Evolutionary conservation across 345 rosid genomes (phyloP).

Genomic region (Pistacia atlantica): DNA sequence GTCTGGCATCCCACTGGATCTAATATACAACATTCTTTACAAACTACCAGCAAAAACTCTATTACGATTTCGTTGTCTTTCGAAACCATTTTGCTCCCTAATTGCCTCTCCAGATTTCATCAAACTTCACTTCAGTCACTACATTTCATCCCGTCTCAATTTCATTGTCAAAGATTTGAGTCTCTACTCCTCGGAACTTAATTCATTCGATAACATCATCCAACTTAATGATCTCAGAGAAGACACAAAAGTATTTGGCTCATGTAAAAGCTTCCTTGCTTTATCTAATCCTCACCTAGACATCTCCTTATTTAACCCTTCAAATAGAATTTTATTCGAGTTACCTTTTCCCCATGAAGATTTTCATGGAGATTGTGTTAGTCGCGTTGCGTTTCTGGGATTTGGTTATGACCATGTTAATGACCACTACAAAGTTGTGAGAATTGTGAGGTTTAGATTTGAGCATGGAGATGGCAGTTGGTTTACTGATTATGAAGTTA

Average conservation of each 20-base stretch:
- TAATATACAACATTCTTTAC: too few species aligned
- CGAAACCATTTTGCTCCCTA: background rate
- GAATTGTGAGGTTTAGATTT: conserved; percentile 28
- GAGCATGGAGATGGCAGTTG: too few species aligned
- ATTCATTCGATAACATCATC: background rate
- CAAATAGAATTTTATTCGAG: too few species aligned
- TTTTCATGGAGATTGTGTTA: too few species aligned
- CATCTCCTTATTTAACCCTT: too few species aligned
- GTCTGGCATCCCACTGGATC: too few species aligned
- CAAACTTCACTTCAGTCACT: background rate
- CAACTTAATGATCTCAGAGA: background rate
- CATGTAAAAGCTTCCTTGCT: too few species aligned
- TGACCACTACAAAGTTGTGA: conserved; percentile 40
- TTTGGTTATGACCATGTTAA: conserved; percentile 38
- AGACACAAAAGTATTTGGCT: too few species aligned
- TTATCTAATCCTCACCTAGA: too few species aligned
- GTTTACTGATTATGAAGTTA: conserved; percentile 28
- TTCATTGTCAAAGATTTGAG: too few species aligned
- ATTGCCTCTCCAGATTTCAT: background rate
- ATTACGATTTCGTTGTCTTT: background rate
- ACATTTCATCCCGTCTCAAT: background rate
- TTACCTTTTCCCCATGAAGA: too few species aligned
- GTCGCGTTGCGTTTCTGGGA: conserved; percentile 37
- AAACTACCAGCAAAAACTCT: background rate
- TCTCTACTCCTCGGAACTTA: background rate